Evolutionary conservation across 768 basidiomycete species (phyloP), one percentile per base, ranked within the genome.

Genomic region (Austroboletus festivus): DNA sequence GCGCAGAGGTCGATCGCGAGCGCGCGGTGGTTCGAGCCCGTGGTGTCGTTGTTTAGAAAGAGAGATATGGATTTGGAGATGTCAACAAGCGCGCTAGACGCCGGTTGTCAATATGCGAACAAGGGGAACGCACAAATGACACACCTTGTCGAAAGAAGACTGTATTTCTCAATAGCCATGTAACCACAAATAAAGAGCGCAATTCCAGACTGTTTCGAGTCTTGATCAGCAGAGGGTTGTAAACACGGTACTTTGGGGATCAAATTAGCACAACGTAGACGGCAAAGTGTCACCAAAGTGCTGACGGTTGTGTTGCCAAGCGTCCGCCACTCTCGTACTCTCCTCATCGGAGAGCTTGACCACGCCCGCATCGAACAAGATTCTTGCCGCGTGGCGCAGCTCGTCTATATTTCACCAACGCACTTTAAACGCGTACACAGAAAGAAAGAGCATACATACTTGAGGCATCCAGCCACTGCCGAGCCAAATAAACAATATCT

Each of bases 1-100:
- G 89, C 85, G 57, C 90, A 93, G 10, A 97, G 73, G 59, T 98
- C 95, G 53, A 96, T 84, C 0, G 89, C 92, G 12, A 93, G 73
- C 4, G 81, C 73, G 7, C 85, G 73, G 62, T 89, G 80, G 1
- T 73, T 73, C 0, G 83, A 82, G 6, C 75, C 71, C 41, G 83
- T 82, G 7, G 75, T 71, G 42, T 86, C 83, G 50, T 90, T 85
- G 46, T 90, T 78, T 12, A 99, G 74, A 58, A 86, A 93, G 9
- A 85, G 56, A 1, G 78, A 74, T 46, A 97, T 80, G 0, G 93
- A 95, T 59, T 85, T 86, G 1, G 94, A 84, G 44, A 93, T 83
- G 54, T 94, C 88, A 20, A 81, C 85, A 18, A 99, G 75, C 1
- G 83, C 76, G 47, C 93, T 95, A 55, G 1, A 6, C 37, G n/a